Conservation (phyloP, 768 basidiomycete genomes). For the Cubamyces lactineus region DNA sequence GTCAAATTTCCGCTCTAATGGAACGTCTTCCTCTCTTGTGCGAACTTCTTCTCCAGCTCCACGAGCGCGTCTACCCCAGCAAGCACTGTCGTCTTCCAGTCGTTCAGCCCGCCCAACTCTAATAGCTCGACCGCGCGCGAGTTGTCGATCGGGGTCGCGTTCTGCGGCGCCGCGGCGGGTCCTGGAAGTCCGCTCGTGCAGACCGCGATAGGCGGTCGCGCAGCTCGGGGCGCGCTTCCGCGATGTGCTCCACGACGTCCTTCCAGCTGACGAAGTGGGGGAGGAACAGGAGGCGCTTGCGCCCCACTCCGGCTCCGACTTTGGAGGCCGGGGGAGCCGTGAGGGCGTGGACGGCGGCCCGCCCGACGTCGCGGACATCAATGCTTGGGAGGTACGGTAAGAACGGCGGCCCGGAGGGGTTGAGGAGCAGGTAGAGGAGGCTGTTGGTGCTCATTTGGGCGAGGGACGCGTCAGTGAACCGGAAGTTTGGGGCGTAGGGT, state of each 20-base stretch:
- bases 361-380: conserved; percentile 42
- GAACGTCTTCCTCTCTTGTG: conserved; percentile 7
- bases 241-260: conserved; percentile 9
- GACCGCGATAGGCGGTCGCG: conserved; percentile 8
- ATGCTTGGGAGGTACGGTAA: neutral
- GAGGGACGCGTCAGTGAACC: neutral
- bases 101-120: conserved; percentile 9
- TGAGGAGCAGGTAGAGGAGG: conserved; percentile 8
- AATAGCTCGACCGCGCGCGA: conserved; percentile 22
- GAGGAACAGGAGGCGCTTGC: conserved; percentile 17
- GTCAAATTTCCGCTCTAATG: neutral
- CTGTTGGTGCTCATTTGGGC: conserved; percentile 12
- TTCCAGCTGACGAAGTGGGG: conserved; percentile 6
- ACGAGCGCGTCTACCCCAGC: conserved; percentile 25
- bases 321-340: conserved; percentile 5
- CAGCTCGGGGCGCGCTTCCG: conserved; percentile 15
- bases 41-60: conserved; percentile 21
- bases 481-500: conserved; percentile 21
- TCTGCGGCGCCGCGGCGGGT: neutral
- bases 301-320: too few relatives aligned
- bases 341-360: conserved; percentile 34
- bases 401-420: neutral
- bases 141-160: conserved; percentile 12
- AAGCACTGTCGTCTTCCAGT: conserved; percentile 20
- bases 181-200: conserved; percentile 1